Conservation (phyloP, 169 alveolate species). For the Plasmodium vinckei region DNA sequence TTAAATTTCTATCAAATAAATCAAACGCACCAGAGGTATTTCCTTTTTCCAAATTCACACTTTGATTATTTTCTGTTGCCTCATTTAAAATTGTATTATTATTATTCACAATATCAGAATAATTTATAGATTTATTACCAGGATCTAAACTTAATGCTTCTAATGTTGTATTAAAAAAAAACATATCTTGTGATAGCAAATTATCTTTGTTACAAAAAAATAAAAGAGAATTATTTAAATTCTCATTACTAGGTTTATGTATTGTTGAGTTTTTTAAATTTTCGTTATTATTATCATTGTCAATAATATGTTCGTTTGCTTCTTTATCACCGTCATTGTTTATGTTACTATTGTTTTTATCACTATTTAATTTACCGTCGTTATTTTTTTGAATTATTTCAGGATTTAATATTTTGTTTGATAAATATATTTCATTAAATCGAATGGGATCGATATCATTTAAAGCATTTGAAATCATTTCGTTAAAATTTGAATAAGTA, state of each 20-base stretch:
- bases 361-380: not conserved
- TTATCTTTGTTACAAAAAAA: slow-evolving; percentile 13
- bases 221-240: slow-evolving; percentile 15
- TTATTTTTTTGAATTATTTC: not conserved
- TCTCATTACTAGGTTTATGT: not conserved
- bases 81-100: not conserved
- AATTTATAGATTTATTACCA: not conserved
- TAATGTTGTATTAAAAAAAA: slow-evolving; percentile 3
- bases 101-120: slow-evolving; percentile 13
- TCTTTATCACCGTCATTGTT: not conserved
- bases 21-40: not conserved
- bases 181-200: slow-evolving; percentile 19
- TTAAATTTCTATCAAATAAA: no score
- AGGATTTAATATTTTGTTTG: not conserved
- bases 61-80: not conserved
- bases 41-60: not conserved
- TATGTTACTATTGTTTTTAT: not conserved
- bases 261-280: not conserved
- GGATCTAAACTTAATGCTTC: slow-evolving; percentile 7
- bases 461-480: slow-evolving; percentile 46
- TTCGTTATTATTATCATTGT: not conserved
- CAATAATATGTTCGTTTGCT: not conserved
- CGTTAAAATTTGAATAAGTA: slow-evolving; percentile 21
- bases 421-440: slow-evolving; percentile 8
- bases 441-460: slow-evolving; percentile 44